Conservation (phyloP, 305 asterid genomes). For the Fraxinus velutina region DNA sequence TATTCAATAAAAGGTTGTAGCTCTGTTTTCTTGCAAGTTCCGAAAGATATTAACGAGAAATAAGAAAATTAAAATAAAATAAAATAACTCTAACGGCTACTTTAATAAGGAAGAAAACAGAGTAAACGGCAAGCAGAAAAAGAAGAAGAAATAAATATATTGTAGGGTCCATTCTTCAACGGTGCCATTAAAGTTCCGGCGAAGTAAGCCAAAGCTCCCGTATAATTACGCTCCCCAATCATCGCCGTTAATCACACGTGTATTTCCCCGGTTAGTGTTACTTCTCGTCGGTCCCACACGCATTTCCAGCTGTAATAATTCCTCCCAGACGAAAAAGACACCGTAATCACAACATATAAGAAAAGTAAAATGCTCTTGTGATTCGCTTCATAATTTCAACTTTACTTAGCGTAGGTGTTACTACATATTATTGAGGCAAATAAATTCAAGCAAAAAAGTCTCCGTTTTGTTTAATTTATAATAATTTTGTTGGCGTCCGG, state of each 20-base stretch:
- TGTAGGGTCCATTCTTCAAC: conserved; percentile 10
- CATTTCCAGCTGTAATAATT: conserved; percentile 46
- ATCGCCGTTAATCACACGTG: conserved; percentile 23
- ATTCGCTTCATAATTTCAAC: neutral
- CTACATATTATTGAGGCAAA: neutral
- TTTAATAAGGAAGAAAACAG: neutral
- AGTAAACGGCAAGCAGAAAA: neutral
- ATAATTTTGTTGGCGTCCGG: neutral
- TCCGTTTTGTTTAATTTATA: neutral
- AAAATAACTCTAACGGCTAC: neutral
- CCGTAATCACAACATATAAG: neutral
- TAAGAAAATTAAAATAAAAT: no score
- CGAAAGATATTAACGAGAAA: no score
- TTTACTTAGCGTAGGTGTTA: neutral
- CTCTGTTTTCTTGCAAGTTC: no score
- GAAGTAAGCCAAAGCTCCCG: neutral
- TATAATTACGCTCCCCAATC: neutral
- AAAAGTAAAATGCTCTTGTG: neutral
- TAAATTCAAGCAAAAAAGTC: neutral
- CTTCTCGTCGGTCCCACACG: conserved; percentile 29
- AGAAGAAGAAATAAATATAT: neutral
- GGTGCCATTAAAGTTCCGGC: conserved; percentile 15
- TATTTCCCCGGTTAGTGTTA: conserved; percentile 10
- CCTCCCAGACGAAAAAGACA: conserved; percentile 21
- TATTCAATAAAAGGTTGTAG: no score